Evolutionary conservation across 768 basidiomycete species (phyloP).

Genomic region (Tylopilus intermedius): DNA sequence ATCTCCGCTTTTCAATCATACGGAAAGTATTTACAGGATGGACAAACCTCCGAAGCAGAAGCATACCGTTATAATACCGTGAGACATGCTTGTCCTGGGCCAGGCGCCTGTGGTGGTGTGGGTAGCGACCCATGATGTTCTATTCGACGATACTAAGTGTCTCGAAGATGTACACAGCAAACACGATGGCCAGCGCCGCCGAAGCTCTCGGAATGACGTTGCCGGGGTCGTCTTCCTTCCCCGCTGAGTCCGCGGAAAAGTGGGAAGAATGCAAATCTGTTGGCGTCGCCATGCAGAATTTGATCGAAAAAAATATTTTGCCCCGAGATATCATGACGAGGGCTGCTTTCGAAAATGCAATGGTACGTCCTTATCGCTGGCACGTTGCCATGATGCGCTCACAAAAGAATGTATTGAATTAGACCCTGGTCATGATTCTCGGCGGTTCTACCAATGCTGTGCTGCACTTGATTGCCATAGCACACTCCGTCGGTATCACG

Average conservation of each 20-base stretch:
- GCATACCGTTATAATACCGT: constrained; percentile 79
- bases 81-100: constrained; percentile 92
- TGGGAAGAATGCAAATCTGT: constrained; percentile 73
- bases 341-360: constrained; percentile 95
- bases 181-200: constrained; percentile 95
- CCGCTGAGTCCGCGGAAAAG: constrained; percentile 90
- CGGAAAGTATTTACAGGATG: constrained; percentile 90
- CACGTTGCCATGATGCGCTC: constrained; percentile 6
- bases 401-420: constrained; percentile 2
- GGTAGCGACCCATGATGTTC: constrained; percentile 30
- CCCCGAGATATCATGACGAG: constrained; percentile 97
- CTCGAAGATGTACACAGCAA: constrained; percentile 90
- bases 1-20: constrained; percentile 98
- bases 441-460: constrained; percentile 99
- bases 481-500: constrained; percentile 89
- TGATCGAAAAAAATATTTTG: constrained; percentile 86
- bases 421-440: constrained; percentile 95
- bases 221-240: constrained; percentile 95
- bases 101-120: constrained; percentile 96
- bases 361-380: constrained; percentile 48
- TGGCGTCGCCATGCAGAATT: constrained; percentile 78
- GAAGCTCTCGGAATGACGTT: constrained; percentile 96
- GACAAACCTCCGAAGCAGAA: constrained; percentile 80
- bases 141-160: constrained; percentile 3
- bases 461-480: constrained; percentile 93